Conservation (phyloP, 2,329 filamentous ascomycete genomes). For the Hymenoscyphus linearis region DNA sequence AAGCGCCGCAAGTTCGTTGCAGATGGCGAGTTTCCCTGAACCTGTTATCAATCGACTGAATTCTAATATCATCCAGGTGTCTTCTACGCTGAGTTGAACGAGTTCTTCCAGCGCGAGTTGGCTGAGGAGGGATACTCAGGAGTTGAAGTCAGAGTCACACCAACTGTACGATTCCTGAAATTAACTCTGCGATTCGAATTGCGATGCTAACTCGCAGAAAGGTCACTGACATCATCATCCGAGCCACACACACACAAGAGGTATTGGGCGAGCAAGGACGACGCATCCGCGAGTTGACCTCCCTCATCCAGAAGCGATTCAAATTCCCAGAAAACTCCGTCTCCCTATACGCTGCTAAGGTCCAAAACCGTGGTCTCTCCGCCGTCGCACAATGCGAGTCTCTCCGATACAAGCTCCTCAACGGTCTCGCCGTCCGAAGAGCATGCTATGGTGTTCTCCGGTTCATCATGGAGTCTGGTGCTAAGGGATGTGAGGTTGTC, state of each 20-base stretch:
- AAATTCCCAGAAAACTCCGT: slow-evolving; percentile 99
- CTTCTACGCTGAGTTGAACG: slow-evolving; percentile 99
- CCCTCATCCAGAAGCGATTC: slow-evolving; percentile 99
- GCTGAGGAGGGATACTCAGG: slow-evolving; percentile 99
- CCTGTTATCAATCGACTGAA: not conserved
- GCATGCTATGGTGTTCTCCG: slow-evolving; percentile 99
- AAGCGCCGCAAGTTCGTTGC: slow-evolving; percentile 93
- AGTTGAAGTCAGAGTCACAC: slow-evolving; percentile 99
- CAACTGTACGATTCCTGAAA: slow-evolving; percentile 54
- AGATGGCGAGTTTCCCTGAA: slow-evolving; percentile 50
- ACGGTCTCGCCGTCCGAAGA: slow-evolving; percentile 96
- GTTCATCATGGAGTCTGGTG: slow-evolving; percentile 99
- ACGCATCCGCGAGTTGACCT: slow-evolving; percentile 99
- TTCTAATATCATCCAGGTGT: slow-evolving; percentile 50
- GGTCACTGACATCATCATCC: slow-evolving; percentile 99
- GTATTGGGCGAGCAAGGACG: slow-evolving; percentile 99
- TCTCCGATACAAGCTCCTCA: slow-evolving; percentile 99
- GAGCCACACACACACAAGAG: slow-evolving; percentile 99
- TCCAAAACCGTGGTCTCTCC: slow-evolving; percentile 99
- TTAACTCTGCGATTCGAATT: not conserved
- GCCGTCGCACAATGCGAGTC: slow-evolving; percentile 99
- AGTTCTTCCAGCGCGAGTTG: slow-evolving; percentile 99
- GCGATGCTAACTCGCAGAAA: not conserved
- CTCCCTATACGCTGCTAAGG: slow-evolving; percentile 99
- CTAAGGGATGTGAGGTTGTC: slow-evolving; percentile 99